phyloP scores from a whole-genome alignment of 108 stramenopile species.

The Thalassiosira profunda region DNA sequence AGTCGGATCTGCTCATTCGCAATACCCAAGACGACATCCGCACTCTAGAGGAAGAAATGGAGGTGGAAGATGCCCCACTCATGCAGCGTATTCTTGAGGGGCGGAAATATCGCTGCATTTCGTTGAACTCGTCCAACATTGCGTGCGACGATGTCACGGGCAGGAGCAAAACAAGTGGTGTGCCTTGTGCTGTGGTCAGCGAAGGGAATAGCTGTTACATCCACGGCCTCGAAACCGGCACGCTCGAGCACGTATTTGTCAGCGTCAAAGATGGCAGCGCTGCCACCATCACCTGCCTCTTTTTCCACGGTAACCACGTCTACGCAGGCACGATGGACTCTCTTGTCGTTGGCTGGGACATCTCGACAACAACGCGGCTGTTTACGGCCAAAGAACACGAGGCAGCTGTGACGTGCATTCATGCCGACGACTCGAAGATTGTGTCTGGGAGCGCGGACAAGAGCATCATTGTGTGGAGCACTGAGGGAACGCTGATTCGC shows the following conservation, averaged over 20 bases:
- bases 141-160: constrained; percentile 67
- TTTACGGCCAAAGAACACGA: constrained; percentile 55
- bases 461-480: constrained; percentile 61
- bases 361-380: constrained; percentile 3
- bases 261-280: constrained; percentile 55
- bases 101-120: constrained; percentile 46
- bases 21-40: constrained; percentile 54
- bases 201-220: constrained; percentile 52
- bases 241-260: constrained; percentile 57
- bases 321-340: constrained; percentile 60
- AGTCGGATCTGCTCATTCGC: constrained; percentile 15
- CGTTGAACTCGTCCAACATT: constrained; percentile 58
- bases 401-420: constrained; percentile 57
- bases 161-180: constrained; percentile 53
- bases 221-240: constrained; percentile 41
- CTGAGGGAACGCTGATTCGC: constrained; percentile 40
- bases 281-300: constrained; percentile 51
- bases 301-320: constrained; percentile 48
- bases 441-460: constrained; percentile 64
- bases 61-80: constrained; percentile 53
- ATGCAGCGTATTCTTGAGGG: constrained; percentile 52
- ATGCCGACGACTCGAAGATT: constrained; percentile 48
- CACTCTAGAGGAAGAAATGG: constrained; percentile 33
- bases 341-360: constrained; percentile 53
- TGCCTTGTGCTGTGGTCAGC: constrained; percentile 46